Conservation (phyloP, 169 alveolate species). For the Cryptosporidium felis region DNA sequence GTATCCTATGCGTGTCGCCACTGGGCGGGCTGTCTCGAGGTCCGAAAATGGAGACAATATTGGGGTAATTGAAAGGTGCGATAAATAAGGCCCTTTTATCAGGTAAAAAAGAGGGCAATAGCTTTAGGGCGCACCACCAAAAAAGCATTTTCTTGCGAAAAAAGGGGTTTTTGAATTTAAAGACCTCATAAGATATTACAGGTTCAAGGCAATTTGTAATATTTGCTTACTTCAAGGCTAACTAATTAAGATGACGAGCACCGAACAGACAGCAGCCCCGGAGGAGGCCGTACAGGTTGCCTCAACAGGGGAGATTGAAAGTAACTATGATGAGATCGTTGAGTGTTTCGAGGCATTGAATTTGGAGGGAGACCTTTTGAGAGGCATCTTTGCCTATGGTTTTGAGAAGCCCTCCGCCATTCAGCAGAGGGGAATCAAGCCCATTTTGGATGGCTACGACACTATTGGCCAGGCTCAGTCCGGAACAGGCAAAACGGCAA, state of each 20-base stretch:
- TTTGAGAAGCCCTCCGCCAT: constrained; percentile 99
- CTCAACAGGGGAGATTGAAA: constrained; percentile 79
- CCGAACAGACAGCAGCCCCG: constrained; percentile 21
- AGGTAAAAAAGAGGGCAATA: neutral
- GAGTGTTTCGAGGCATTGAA: constrained; percentile 95
- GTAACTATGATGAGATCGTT: constrained; percentile 94
- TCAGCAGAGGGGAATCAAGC: constrained; percentile 98
- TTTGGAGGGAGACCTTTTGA: constrained; percentile 91
- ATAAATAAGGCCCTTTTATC: too few relatives aligned
- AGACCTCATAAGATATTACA: neutral
- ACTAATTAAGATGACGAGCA: constrained; percentile 26
- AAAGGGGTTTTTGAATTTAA: neutral
- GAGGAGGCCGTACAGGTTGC: constrained; percentile 62
- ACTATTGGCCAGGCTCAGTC: constrained; percentile 99
- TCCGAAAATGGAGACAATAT: constrained; percentile 26
- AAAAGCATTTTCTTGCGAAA: neutral
- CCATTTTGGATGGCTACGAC: constrained; percentile 97
- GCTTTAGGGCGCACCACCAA: neutral
- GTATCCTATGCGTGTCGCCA: constrained; percentile 36
- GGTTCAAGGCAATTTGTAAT: constrained; percentile 30
- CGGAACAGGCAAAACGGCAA: constrained; percentile 99
- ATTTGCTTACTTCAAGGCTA: neutral
- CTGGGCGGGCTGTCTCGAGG: constrained; percentile 21
- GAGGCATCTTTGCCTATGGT: constrained; percentile 98
- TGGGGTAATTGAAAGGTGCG: constrained; percentile 4